Evolutionary conservation across 495 filamentous ascomycete genomes (phyloP).

Genomic region (Trichocladium antarcticum): DNA sequence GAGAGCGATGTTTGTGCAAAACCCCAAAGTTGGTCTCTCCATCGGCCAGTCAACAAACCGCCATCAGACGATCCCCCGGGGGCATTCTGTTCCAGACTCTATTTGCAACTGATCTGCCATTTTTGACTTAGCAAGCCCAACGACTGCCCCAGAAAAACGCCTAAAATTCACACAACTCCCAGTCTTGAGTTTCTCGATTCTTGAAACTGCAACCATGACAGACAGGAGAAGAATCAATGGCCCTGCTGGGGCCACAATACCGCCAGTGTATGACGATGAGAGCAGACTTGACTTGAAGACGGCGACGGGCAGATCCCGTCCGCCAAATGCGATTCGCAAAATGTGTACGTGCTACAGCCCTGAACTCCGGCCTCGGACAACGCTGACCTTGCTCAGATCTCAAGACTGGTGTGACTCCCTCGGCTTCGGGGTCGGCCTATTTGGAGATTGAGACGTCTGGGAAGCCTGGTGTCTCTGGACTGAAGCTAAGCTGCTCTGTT

Average conservation of each 20-base stretch:
- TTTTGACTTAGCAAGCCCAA: too few relatives aligned
- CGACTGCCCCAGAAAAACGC: too few relatives aligned
- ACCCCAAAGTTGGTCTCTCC: neutral
- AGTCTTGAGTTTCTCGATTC: too few relatives aligned
- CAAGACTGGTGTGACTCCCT: conserved; percentile 84
- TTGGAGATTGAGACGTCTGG: conserved; percentile 64
- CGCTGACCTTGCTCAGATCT: conserved; percentile 48
- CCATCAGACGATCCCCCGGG: neutral
- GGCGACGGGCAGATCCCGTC: conserved; percentile 31
- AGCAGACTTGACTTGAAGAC: conserved; percentile 33
- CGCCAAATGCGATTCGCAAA: conserved; percentile 59
- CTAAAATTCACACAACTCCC: neutral
- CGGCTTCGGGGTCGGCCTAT: conserved; percentile 89
- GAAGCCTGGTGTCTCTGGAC: conserved; percentile 43
- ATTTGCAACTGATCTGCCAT: too few relatives aligned
- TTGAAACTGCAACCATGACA: conserved; percentile 48
- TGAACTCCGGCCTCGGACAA: neutral
- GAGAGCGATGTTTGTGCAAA: too few relatives aligned
- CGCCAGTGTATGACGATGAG: conserved; percentile 54
- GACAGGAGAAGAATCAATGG: conserved; percentile 90
- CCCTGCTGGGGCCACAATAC: conserved; percentile 62
- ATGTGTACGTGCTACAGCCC: conserved; percentile 53
- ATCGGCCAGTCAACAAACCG: too few relatives aligned
- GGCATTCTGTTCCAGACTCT: neutral
- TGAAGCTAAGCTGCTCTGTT: conserved; percentile 85